Evolutionary conservation across 2,329 filamentous ascomycete species (phyloP).

Genomic region (Passalora sequoiae): DNA sequence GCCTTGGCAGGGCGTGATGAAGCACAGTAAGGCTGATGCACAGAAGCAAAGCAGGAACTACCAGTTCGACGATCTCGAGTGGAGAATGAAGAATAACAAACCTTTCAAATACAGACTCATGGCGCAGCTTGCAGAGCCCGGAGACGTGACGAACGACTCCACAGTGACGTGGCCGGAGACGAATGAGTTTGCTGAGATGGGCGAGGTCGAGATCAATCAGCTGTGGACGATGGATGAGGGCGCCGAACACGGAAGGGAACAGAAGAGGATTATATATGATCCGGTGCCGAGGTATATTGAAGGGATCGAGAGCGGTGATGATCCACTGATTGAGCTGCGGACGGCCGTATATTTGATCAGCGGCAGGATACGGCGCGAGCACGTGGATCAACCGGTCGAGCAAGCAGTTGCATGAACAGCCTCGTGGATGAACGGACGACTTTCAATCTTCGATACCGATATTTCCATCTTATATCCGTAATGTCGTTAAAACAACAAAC

Average conservation of each 20-base stretch:
- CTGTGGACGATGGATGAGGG: slow-evolving; percentile 17
- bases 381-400: neutral
- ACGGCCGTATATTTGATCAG: slow-evolving; percentile 17
- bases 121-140: slow-evolving; percentile 47
- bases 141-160: slow-evolving; percentile 44
- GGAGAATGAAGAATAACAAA: slow-evolving; percentile 31
- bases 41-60: slow-evolving; percentile 40
- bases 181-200: slow-evolving; percentile 48
- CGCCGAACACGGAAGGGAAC: slow-evolving; percentile 8
- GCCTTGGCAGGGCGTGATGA: slow-evolving; percentile 40
- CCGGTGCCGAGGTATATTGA: slow-evolving; percentile 18
- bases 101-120: slow-evolving; percentile 44
- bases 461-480: no score
- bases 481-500: no score
- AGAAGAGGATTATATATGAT: slow-evolving; percentile 17
- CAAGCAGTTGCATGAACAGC: neutral
- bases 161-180: slow-evolving; percentile 49
- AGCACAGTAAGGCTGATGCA: slow-evolving; percentile 32
- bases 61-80: slow-evolving; percentile 45
- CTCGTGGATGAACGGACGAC: no score
- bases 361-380: slow-evolving; percentile 14
- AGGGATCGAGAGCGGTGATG: slow-evolving; percentile 17
- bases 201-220: slow-evolving; percentile 23
- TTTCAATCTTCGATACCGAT: no score
- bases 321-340: slow-evolving; percentile 16